Percentiles rank a stretch among this genome's conserved stretches.
Evolutionary conservation across 2,329 filamentous ascomycete genomes (phyloP).

Genomic region (Chrysoporthe cubensis): DNA sequence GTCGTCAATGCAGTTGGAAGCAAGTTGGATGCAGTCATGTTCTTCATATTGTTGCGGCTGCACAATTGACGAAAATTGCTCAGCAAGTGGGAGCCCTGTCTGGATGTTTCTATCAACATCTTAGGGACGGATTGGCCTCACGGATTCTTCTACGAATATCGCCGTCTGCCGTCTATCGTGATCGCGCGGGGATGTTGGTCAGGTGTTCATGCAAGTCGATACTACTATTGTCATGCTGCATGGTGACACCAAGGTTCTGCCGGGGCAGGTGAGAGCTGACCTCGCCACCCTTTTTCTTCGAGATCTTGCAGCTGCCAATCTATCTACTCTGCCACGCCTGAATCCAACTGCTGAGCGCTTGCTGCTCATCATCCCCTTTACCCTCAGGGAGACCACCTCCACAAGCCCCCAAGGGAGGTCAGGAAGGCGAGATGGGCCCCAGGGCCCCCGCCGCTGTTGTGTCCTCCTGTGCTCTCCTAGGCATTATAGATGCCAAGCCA

Average conservation of each 20-base stretch:
- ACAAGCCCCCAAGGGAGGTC: too few species aligned
- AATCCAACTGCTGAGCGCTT: too few species aligned
- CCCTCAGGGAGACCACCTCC: too few species aligned
- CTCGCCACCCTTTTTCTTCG: neutral
- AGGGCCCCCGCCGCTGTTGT: neutral
- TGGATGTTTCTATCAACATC: neutral
- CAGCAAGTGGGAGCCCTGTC: neutral
- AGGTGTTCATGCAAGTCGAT: constrained; percentile 1
- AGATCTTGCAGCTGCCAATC: neutral
- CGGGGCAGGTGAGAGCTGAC: neutral
- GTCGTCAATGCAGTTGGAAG: neutral
- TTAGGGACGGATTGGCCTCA: neutral
- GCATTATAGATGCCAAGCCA: neutral
- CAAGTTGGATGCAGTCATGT: neutral
- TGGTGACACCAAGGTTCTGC: neutral
- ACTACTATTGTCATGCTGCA: constrained; percentile 10
- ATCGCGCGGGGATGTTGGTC: neutral
- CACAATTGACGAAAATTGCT: neutral
- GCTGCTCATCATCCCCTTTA: too few species aligned
- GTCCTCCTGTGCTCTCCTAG: neutral
- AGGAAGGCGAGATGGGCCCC: too few species aligned
- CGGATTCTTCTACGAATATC: neutral
- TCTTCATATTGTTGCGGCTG: neutral
- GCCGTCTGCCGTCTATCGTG: neutral
- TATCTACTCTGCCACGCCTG: neutral